Evolutionary conservation across 2,329 filamentous ascomycete genomes (phyloP), one percentile per base, ranked within the genome.

Genomic region (Beauveria sp.): DNA sequence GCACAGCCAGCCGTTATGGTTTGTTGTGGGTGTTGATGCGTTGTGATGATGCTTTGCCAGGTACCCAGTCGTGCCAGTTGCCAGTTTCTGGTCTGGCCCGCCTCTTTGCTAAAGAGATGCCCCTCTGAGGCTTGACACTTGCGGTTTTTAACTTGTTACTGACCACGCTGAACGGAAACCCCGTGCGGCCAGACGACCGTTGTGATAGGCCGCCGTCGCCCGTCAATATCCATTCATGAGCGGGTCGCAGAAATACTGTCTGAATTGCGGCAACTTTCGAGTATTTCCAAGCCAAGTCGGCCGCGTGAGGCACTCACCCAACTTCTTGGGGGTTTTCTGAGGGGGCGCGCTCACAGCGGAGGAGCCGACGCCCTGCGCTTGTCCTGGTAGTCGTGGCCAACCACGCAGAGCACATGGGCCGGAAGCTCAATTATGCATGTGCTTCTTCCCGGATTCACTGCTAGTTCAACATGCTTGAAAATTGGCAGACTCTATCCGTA

Each of bases 201-300:
- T 28, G 40, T 60, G 57, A 60, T 60, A 60, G 57, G 57, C 26
- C 57, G n/a, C 55, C n/a, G n/a, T 46, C 22, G 38, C 16, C 38
- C 20, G 5, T 28, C 31, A 22, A 45, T 59, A 50, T 51, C 31
- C 46, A 50, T 16, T 57, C 14, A 22, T 28, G 34, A 34, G 45
- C 45, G 46, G 54, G 56, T 34, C 56, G 51, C 26, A 16, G 34
- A 3, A 14, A 38, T 38, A 2, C 12, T 34, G n/a, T n/a, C n/a
- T n/a, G 31, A 5, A 14, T 34, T 34, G n/a, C 20, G 22, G 20
- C n/a, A 20, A 24, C 22, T 48, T 48, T 20, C 22, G 34, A 38
- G 10, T 0, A 34, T 5, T 1, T 34, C n/a, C n/a, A 22, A 12
- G 34, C 31, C n/a, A 22, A 9, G 9, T 18, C 24, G 22, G 20